A percentile compares a stretch with the other conserved stretches of the same genome.
phyloP scores from a whole-genome alignment of 305 asterid genomes.

The Fraxinus velutina region DNA sequence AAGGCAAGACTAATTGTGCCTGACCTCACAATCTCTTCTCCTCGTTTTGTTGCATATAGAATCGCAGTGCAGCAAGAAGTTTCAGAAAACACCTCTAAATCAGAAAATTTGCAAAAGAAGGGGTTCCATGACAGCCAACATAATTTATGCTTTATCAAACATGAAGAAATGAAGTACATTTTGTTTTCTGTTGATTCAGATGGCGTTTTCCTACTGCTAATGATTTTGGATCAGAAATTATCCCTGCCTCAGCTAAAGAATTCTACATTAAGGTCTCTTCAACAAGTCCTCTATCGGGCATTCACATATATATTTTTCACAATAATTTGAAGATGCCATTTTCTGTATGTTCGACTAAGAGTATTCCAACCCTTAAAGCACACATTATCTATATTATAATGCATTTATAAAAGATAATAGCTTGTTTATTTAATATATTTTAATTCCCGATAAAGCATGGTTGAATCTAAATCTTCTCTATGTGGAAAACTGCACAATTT shows the following conservation, averaged over 20 bases:
- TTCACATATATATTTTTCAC: neutral
- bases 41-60: too few species aligned
- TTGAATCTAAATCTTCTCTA: neutral
- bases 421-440: neutral
- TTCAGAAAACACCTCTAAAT: neutral
- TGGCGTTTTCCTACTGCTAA: constrained; percentile 97
- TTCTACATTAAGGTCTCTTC: constrained; percentile 54
- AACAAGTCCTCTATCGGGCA: too few species aligned
- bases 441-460: neutral
- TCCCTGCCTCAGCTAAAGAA: constrained; percentile 89
- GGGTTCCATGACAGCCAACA: neutral
- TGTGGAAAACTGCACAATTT: neutral
- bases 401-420: neutral
- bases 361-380: neutral
- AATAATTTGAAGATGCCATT: neutral
- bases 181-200: constrained; percentile 36
- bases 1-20: neutral
- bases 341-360: neutral
- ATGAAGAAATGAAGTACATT: constrained; percentile 12
- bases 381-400: neutral
- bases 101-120: neutral
- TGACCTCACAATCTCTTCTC: too few species aligned
- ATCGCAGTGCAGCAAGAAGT: constrained; percentile 13
- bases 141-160: constrained; percentile 9
- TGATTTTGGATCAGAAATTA: constrained; percentile 94